Percentiles rank a stretch among this genome's conserved stretches.
Conservation (phyloP, 345 rosid species). For the Anastatica hierochuntica region DNA sequence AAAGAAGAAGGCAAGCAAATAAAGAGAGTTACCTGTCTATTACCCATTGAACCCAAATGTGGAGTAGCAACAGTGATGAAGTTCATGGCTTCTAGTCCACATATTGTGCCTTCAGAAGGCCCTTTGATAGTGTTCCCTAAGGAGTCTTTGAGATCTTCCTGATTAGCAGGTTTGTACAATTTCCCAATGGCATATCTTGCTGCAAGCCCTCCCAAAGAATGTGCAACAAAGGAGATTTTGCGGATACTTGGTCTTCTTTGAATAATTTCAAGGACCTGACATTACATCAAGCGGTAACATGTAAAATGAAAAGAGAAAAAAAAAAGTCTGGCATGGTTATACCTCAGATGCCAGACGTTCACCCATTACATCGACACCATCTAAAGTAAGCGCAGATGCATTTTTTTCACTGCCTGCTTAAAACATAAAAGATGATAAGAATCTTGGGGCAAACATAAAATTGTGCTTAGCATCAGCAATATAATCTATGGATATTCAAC, state of each 20-base stretch:
- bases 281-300: background rate
- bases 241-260: slow-evolving; percentile 46
- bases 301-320: background rate
- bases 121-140: slow-evolving; percentile 16
- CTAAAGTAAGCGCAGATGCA: slow-evolving; percentile 49
- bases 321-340: background rate
- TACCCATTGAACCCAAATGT: slow-evolving; percentile 96
- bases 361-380: slow-evolving; percentile 98
- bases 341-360: slow-evolving; percentile 88
- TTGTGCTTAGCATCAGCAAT: background rate
- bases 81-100: slow-evolving; percentile 80
- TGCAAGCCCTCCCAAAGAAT: slow-evolving; percentile 83
- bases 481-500: background rate
- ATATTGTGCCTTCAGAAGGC: slow-evolving; percentile 42
- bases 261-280: slow-evolving; percentile 71
- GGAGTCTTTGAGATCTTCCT: slow-evolving; percentile 26
- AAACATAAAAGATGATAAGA: background rate
- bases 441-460: background rate
- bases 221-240: slow-evolving; percentile 88
- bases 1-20: background rate
- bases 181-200: slow-evolving; percentile 94
- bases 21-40: slow-evolving; percentile 56
- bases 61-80: slow-evolving; percentile 93
- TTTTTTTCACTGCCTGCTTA: slow-evolving; percentile 76
- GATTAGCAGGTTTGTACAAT: slow-evolving; percentile 49